Evolutionary conservation across 192 early-diverging fungal species (phyloP).

Genomic region (Phycomyces nitens): DNA sequence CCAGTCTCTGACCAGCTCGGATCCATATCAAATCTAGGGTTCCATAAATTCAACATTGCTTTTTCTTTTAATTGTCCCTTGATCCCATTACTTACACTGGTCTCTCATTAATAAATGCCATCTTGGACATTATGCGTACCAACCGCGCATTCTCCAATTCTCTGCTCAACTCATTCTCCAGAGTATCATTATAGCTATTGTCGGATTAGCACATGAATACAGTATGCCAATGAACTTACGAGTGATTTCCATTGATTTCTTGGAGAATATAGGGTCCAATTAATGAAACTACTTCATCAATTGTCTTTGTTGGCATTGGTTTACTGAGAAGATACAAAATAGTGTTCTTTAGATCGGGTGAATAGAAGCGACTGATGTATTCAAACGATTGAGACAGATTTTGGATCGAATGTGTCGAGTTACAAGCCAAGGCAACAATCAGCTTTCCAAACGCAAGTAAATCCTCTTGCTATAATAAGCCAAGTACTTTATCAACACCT

Average conservation of each 20-base stretch:
- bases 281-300: constrained; percentile 78
- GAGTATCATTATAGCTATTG: constrained; percentile 64
- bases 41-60: constrained; percentile 15
- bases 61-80: neutral
- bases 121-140: constrained; percentile 82
- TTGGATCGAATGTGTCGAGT: constrained; percentile 58
- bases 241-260: constrained; percentile 69
- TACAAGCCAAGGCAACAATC: constrained; percentile 70
- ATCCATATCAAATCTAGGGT: constrained; percentile 75
- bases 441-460: constrained; percentile 76
- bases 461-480: constrained; percentile 75
- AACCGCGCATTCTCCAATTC: constrained; percentile 94
- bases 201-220: neutral
- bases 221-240: no score
- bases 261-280: constrained; percentile 67
- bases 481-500: no score
- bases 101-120: constrained; percentile 91
- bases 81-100: constrained; percentile 57
- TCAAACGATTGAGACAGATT: constrained; percentile 75
- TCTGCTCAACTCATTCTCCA: constrained; percentile 71
- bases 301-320: constrained; percentile 62
- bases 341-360: constrained; percentile 78
- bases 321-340: constrained; percentile 74
- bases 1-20: constrained; percentile 98
- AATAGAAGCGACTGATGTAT: constrained; percentile 65